A percentile compares a stretch with the other conserved stretches of the same genome.
Conservation (phyloP, 441 rosid species). For the Pelargonium fulgidum region DNA sequence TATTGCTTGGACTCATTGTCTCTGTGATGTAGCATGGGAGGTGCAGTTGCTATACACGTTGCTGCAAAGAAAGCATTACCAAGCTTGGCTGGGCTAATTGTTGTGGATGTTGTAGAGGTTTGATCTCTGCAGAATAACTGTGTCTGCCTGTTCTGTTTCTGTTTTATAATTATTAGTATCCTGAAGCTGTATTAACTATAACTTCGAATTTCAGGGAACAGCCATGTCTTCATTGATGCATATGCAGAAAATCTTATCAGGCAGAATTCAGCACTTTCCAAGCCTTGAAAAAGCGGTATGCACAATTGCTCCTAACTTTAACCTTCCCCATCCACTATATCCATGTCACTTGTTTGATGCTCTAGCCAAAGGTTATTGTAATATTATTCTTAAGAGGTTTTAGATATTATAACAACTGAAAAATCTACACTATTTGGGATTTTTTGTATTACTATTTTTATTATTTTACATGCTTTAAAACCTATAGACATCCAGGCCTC, state of each 20-base stretch:
- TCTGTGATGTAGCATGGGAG: slow-evolving; percentile 74
- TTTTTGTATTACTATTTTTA: no score
- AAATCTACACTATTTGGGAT: no score
- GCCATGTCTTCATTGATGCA: slow-evolving; percentile 87
- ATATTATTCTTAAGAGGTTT: no score
- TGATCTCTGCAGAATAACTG: slow-evolving; percentile 19
- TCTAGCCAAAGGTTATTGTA: background rate
- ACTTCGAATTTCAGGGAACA: slow-evolving; percentile 59
- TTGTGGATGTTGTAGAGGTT: slow-evolving; percentile 98
- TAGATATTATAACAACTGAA: no score
- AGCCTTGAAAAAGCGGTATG: slow-evolving; percentile 81
- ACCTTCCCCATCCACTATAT: slow-evolving; percentile 10
- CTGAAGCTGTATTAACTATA: slow-evolving; percentile 19
- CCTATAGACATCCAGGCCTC: no score
- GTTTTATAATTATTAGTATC: slow-evolving; percentile 16
- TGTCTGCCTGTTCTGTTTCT: slow-evolving; percentile 14
- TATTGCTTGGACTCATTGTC: slow-evolving; percentile 17
- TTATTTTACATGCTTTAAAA: no score
- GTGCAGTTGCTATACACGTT: slow-evolving; percentile 92
- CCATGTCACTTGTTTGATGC: background rate
- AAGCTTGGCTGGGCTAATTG: slow-evolving; percentile 79
- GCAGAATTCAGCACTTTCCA: slow-evolving; percentile 84
- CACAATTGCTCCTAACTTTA: slow-evolving; percentile 9
- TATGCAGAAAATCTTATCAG: slow-evolving; percentile 84
- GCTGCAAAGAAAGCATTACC: slow-evolving; percentile 67